A percentile compares a stretch with the other conserved stretches of the same genome.
phyloP scores from a whole-genome alignment of 495 filamentous ascomycete species.

The Bathelium albidoporum region DNA sequence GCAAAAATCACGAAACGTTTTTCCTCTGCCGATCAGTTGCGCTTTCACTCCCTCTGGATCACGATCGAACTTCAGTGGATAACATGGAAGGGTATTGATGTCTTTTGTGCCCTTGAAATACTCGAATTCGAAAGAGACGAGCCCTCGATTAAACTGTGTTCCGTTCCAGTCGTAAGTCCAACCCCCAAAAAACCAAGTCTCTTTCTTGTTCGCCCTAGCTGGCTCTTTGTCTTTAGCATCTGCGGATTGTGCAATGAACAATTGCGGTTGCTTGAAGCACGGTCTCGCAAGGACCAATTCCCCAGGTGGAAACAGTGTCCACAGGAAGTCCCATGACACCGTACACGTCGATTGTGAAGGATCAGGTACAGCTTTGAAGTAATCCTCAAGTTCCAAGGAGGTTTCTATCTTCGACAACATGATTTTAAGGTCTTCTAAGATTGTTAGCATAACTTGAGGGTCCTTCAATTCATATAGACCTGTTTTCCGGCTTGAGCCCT shows the following conservation, averaged over 20 bases:
- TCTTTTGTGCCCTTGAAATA: not conserved
- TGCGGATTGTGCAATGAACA: not conserved
- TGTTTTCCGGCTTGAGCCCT: not conserved
- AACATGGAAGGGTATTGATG: not conserved
- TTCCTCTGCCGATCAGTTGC: not conserved
- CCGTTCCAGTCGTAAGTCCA: not conserved
- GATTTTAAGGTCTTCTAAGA: not conserved
- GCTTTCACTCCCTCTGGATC: not conserved
- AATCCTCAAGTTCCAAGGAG: not conserved
- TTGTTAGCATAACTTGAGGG: not conserved
- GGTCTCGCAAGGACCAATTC: not conserved
- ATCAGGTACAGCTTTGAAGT: not conserved
- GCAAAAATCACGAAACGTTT: not conserved
- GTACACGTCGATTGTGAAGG: not conserved
- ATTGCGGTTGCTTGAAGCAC: constrained; percentile 1
- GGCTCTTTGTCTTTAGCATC: not conserved
- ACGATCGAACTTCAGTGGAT: not conserved
- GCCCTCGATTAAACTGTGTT: not conserved
- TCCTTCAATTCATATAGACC: not conserved
- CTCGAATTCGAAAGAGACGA: not conserved
- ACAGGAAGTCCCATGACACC: not conserved
- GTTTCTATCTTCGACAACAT: not conserved
- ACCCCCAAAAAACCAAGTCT: not conserved
- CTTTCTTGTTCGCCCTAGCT: not conserved
- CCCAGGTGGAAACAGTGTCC: not conserved